These are phyloP conservation scores for Scheffersomyces stambukii DNA, from an alignment of 1,139 yeast genomes.

Conservation along the genomic window DNA sequence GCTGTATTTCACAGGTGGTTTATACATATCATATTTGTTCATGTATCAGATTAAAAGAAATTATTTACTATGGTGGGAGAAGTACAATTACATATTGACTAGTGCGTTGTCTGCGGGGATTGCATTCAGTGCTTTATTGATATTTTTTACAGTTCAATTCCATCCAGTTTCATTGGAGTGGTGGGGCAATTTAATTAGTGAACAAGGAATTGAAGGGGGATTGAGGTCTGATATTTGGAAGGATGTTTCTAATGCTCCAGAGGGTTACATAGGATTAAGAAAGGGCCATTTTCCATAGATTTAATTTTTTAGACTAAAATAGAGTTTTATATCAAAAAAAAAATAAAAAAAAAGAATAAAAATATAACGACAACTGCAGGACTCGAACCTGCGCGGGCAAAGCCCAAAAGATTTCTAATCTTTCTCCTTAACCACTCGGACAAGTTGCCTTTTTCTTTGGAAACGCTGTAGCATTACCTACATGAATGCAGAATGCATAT, in stretches of 20 bases:
- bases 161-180: constrained; percentile 38
- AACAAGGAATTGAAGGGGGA: constrained; percentile 45
- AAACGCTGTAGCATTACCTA: no score
- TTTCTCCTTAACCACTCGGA: constrained; percentile 59
- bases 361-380: constrained; percentile 51
- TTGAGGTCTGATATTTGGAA: constrained; percentile 25
- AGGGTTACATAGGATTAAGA: constrained; percentile 42
- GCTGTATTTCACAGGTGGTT: constrained; percentile 50
- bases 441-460: constrained; percentile 43
- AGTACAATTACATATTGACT: constrained; percentile 58
- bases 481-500: no score
- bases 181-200: constrained; percentile 56
- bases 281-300: constrained; percentile 33
- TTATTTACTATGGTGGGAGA: constrained; percentile 57
- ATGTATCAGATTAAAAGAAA: constrained; percentile 50
- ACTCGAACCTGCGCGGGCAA: constrained; percentile 59
- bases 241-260: constrained; percentile 31
- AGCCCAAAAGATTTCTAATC: constrained; percentile 58
- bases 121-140: constrained; percentile 52
- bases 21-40: constrained; percentile 45
- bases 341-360: no score
- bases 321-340: no score
- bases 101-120: constrained; percentile 58
- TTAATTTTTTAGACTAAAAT: neutral
- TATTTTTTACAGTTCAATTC: constrained; percentile 54